Evolutionary conservation across 2,329 filamentous ascomycete species (phyloP).

Genomic region (Talaromyces funiculosus): DNA sequence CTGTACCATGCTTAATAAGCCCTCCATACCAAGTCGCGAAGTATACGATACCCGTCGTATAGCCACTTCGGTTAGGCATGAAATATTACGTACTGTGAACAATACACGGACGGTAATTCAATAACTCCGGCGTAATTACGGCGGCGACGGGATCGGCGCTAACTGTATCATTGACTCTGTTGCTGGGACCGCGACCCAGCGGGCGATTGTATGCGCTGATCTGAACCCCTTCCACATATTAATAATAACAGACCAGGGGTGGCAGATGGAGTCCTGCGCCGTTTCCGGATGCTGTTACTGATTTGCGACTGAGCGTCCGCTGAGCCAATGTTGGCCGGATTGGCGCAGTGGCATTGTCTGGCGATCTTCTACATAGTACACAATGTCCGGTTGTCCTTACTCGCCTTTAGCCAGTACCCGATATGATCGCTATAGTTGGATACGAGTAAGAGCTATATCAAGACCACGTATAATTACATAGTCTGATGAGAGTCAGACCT

Average conservation of each 20-base stretch:
- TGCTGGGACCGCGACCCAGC: neutral
- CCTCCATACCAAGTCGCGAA: neutral
- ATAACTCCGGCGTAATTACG: neutral
- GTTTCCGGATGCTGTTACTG: neutral
- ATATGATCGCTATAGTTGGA: neutral
- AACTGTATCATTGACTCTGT: slow-evolving; percentile 3
- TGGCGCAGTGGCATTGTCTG: neutral
- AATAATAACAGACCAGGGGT: neutral
- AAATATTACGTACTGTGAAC: neutral
- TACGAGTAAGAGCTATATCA: slow-evolving; percentile 1
- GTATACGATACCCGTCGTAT: neutral
- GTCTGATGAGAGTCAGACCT: neutral
- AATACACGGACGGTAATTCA: neutral
- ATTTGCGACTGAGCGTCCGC: neutral
- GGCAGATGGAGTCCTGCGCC: neutral
- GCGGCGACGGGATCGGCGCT: slow-evolving; percentile 1
- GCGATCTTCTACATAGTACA: neutral
- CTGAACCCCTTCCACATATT: neutral
- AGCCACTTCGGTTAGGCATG: neutral
- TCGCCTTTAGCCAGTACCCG: neutral
- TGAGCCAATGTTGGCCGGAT: too few species aligned
- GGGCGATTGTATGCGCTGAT: neutral
- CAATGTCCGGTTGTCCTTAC: neutral
- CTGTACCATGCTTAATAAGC: too few species aligned
- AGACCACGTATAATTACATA: neutral